phyloP scores from a whole-genome alignment of 1,139 yeast genomes.

The Yamadazyma buinensis region DNA sequence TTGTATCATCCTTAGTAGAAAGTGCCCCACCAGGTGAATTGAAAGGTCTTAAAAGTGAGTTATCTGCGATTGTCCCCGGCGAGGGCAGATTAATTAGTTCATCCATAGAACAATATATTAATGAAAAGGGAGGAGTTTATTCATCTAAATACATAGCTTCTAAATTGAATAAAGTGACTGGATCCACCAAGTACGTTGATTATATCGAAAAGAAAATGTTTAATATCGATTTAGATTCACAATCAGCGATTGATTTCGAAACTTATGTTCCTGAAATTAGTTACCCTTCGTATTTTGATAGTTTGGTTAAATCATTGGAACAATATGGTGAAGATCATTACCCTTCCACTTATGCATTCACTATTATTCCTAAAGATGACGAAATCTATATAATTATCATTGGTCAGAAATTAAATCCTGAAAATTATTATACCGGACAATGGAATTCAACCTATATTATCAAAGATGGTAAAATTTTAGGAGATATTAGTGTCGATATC shows the following conservation, averaged over 20 bases:
- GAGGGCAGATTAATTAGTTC: slow-evolving; percentile 22
- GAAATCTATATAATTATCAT: slow-evolving; percentile 47
- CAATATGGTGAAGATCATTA: slow-evolving; percentile 46
- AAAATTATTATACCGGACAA: slow-evolving; percentile 85
- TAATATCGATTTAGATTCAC: slow-evolving; percentile 54
- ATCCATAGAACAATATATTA: slow-evolving; percentile 28
- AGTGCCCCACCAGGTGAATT: slow-evolving; percentile 45
- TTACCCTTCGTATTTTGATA: slow-evolving; percentile 30
- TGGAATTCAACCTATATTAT: slow-evolving; percentile 72
- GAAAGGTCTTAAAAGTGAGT: slow-evolving; percentile 25
- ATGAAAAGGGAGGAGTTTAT: slow-evolving; percentile 28
- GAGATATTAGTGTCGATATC: slow-evolving; percentile 63
- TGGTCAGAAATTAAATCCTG: slow-evolving; percentile 70
- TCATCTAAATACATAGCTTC: slow-evolving; percentile 32
- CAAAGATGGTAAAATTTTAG: slow-evolving; percentile 39
- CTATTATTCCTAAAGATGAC: slow-evolving; percentile 34
- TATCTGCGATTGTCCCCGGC: slow-evolving; percentile 19
- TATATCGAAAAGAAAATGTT: slow-evolving; percentile 45
- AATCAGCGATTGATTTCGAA: slow-evolving; percentile 51
- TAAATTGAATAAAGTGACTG: slow-evolving; percentile 27
- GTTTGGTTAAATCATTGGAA: slow-evolving; percentile 27
- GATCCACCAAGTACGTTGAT: slow-evolving; percentile 38
- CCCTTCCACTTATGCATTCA: slow-evolving; percentile 50
- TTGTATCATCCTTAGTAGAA: slow-evolving; percentile 32
- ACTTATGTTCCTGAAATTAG: slow-evolving; percentile 20